Evolutionary conservation across 306 rosid genomes (phyloP), one percentile per base, ranked within the genome.

Genomic region (Hippophae gyantsensis): DNA sequence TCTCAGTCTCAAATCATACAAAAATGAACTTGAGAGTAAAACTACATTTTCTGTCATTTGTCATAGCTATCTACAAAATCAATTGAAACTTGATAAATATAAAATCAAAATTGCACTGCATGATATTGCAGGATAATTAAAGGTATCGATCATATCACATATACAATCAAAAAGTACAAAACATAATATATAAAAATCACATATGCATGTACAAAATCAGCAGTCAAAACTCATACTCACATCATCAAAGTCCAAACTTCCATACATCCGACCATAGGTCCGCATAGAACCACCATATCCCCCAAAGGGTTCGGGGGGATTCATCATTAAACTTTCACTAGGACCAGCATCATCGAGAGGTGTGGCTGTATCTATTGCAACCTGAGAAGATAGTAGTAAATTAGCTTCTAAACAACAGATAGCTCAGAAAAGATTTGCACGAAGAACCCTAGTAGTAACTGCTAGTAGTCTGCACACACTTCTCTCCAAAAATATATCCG

Each of bases 231-330:
- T 60, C 53, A 41, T 42, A 82, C 97, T 84, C 76, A 93, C 99
- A 72, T 93, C 95, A 57, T 88, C 97, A 44, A 73, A 86, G 65
- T 93, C 97, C 14, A 82, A 70, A 83, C 90, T 82, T 43, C 95
- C 90, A 49, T 86, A 89, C 97, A 93, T 89, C 82, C 97, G 80
- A 67, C 90, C 97, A 70, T 92, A 92, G 44, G 85, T 71, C 59
- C 99, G 90, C 75, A 83, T 72, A 18, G 98, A 92, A 67, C 95
- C 99, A 18, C 85, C 88, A 62, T 74, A 92, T 41, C 89, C 85
- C 42, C 84, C 86, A 55, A 76, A 85, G 54, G 99, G 42, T 58
- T 84, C 88, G 54, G 79, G 60, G 63, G 75, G 67, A 42, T 62
- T 78, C 96, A 84, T 58, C 81, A 81, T 77, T 67, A 74, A 79